Conservation (phyloP, 768 basidiomycete genomes). For the Imleria badia region DNA sequence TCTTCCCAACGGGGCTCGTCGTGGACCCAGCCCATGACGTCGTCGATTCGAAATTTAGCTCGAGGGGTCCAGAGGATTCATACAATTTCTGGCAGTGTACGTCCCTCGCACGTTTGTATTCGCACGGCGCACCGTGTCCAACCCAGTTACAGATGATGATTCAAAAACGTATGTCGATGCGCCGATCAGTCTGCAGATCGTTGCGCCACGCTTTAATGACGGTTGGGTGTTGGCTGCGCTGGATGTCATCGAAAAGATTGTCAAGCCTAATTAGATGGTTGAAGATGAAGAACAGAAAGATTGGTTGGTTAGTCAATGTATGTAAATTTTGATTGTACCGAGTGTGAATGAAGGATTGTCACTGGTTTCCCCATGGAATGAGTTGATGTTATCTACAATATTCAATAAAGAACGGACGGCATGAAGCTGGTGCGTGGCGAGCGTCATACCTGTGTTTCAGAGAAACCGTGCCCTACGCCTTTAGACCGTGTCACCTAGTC, state of each 20-base stretch:
- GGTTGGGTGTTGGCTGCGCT: constrained; percentile 29
- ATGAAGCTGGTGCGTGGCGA: no score
- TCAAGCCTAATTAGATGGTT: constrained; percentile 15
- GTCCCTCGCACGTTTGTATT: background rate
- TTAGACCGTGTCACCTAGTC: no score
- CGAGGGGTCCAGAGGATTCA: constrained; percentile 20
- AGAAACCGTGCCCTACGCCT: no score
- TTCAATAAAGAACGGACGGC: no score
- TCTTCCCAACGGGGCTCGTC: constrained; percentile 43
- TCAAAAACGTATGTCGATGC: constrained; percentile 13
- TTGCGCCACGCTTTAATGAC: constrained; percentile 26
- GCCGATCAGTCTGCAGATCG: constrained; percentile 24
- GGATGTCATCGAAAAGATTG: constrained; percentile 22
- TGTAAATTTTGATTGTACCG: no score
- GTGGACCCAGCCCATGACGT: constrained; percentile 27
- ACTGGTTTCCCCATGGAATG: no score
- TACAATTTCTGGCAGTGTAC: constrained; percentile 19
- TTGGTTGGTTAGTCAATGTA: no score
- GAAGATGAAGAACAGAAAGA: no score
- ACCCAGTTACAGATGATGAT: constrained; percentile 19
- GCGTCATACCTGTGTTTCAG: no score
- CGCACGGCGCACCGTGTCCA: background rate
- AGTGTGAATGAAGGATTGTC: no score
- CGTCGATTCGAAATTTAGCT: constrained; percentile 2
- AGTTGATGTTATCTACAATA: no score